Evolutionary conservation across 73 alveolate genomes (phyloP).

Genomic region (Paramecium tetraurelia): DNA sequence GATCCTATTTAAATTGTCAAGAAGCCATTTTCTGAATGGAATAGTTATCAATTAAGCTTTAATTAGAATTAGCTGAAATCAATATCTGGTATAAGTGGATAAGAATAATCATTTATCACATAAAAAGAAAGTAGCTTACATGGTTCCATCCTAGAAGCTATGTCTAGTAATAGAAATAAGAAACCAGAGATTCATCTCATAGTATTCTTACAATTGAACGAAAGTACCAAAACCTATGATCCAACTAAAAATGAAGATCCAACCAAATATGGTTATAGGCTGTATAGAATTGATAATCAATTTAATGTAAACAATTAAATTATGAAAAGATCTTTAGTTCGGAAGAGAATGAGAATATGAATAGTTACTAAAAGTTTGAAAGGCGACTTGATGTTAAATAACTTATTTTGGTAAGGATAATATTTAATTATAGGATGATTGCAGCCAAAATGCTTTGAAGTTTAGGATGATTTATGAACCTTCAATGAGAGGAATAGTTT

Average conservation of each 20-base stretch:
- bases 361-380: neutral
- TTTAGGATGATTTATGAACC: conserved; percentile 40
- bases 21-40: conserved; percentile 23
- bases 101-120: conserved; percentile 6
- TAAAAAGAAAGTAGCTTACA: conserved; percentile 15
- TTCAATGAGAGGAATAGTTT: conserved; percentile 12
- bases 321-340: neutral
- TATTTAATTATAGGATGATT: neutral
- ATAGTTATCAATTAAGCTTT: conserved; percentile 35
- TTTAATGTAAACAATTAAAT: neutral
- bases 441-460: conserved; percentile 17
- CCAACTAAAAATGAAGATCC: conserved; percentile 44
- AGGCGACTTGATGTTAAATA: neutral
- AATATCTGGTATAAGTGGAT: conserved; percentile 1
- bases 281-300: neutral
- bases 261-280: neutral
- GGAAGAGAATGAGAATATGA: conserved; percentile 3
- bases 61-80: neutral
- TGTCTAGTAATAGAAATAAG: neutral
- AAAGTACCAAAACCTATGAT: neutral
- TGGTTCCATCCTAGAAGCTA: neutral
- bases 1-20: conserved; percentile 21
- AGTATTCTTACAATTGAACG: neutral
- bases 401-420: neutral
- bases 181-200: neutral